A percentile compares a stretch with the other conserved stretches of the same genome.
Evolutionary conservation across 768 basidiomycete species (phyloP).

Genomic region (Podaxis sp.): DNA sequence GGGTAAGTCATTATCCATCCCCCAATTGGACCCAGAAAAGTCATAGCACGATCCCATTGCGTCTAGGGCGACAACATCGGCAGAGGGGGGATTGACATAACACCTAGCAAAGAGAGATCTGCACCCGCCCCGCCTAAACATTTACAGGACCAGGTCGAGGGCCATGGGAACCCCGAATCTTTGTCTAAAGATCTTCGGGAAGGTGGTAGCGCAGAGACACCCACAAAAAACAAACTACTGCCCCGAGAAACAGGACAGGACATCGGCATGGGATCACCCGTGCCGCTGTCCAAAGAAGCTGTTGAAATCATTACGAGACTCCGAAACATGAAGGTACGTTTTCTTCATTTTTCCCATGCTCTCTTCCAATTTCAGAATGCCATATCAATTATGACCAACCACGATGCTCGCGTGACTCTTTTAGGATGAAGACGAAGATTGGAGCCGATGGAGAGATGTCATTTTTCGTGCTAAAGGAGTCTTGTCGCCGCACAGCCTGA

Average conservation of each 20-base stretch:
- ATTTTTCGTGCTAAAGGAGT: conserved; percentile 73
- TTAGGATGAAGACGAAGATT: conserved; percentile 84
- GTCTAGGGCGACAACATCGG: conserved; percentile 67
- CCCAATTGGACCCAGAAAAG: not conserved
- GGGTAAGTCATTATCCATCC: conserved; percentile 40
- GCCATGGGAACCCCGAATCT: conserved; percentile 44
- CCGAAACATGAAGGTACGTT: conserved; percentile 74
- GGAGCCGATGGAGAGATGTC: conserved; percentile 84
- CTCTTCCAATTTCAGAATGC: not conserved
- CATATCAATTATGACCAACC: not conserved
- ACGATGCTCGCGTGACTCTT: not conserved
- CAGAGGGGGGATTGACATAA: conserved; percentile 74
- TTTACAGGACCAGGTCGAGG: conserved; percentile 33
- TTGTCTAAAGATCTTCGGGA: conserved; percentile 19
- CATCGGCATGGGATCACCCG: conserved; percentile 84
- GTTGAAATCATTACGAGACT: conserved; percentile 74
- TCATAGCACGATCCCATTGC: not conserved
- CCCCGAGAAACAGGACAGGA: conserved; percentile 85
- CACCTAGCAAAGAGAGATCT: conserved; percentile 59
- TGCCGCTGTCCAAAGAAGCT: conserved; percentile 72
- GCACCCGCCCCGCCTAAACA: conserved; percentile 57
- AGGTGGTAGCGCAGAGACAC: conserved; percentile 11
- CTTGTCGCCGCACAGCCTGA: conserved; percentile 39
- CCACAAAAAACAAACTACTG: conserved; percentile 38
- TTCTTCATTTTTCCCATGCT: not conserved